phyloP scores from a whole-genome alignment of 1,139 yeast genomes.

The Candida gigantensis region DNA sequence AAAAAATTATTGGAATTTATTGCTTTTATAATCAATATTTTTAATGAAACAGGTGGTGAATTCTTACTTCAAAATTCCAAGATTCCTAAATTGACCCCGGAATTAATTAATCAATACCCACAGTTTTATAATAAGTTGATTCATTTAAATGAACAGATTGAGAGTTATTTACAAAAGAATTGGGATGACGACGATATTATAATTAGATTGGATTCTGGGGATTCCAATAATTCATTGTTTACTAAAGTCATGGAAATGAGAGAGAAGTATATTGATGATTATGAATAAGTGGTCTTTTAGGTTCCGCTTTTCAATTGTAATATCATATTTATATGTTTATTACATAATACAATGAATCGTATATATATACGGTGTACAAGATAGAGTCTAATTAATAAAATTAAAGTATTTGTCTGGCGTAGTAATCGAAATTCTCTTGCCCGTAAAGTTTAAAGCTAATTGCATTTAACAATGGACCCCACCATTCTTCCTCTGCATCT shows the following conservation, averaged over 20 bases:
- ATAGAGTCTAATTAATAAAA: too few relatives aligned
- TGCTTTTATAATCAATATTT: conserved; percentile 30
- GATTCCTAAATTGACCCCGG: conserved; percentile 38
- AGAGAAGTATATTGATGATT: conserved; percentile 28
- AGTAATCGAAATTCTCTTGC: too few relatives aligned
- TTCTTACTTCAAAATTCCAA: conserved; percentile 43
- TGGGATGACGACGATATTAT: conserved; percentile 47
- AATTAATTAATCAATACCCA: conserved; percentile 24
- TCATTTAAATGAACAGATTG: conserved; percentile 27
- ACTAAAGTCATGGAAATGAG: conserved; percentile 23
- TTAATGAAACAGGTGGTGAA: conserved; percentile 40
- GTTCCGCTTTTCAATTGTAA: too few relatives aligned
- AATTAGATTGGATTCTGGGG: conserved; percentile 27
- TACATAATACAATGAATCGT: too few relatives aligned
- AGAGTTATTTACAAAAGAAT: conserved; percentile 34
- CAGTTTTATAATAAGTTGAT: conserved; percentile 25
- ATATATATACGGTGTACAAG: too few relatives aligned
- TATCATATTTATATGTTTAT: too few relatives aligned
- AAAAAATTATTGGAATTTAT: conserved; percentile 31
- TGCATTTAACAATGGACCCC: too few relatives aligned
- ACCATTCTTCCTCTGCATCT: too few relatives aligned
- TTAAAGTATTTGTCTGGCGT: too few relatives aligned
- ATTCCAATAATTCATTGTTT: conserved; percentile 8
- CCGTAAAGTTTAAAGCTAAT: too few relatives aligned
- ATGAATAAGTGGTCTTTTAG: conserved; percentile 17